Conservation (phyloP, 1,139 yeast genomes). For the Nakaseomyces kungkrabaensis region DNA sequence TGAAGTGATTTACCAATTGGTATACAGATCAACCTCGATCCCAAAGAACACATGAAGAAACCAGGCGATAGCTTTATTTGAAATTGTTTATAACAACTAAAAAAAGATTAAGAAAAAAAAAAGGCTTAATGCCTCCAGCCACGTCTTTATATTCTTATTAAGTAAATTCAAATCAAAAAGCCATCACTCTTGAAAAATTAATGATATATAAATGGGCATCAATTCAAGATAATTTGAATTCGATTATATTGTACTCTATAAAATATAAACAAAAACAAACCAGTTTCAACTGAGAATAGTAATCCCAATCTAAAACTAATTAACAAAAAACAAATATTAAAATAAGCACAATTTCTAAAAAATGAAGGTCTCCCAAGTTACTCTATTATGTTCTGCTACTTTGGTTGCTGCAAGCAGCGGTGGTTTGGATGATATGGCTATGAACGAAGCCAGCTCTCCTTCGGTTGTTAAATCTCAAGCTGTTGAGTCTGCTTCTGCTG, state of each 20-base stretch:
- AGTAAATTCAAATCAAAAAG: no score
- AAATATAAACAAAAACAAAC: not conserved
- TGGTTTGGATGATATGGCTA: constrained; percentile 2
- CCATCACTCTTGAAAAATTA: no score
- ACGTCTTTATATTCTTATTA: no score
- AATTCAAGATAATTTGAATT: no score
- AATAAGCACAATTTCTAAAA: not conserved
- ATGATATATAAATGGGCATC: no score
- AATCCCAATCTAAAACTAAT: not conserved
- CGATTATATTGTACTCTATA: no score
- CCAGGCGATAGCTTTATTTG: no score
- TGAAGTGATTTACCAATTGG: not conserved
- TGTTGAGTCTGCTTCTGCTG: not conserved
- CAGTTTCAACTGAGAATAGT: not conserved
- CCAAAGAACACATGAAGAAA: no score
- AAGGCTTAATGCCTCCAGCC: no score
- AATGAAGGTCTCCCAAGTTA: constrained; percentile 2
- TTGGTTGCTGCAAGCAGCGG: not conserved
- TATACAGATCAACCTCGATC: no score
- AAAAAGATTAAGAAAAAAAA: no score
- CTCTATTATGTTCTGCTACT: not conserved
- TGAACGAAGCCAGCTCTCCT: not conserved
- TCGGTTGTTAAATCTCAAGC: not conserved
- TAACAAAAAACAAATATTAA: not conserved
- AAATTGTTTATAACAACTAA: no score